Evolutionary conservation across 2,329 filamentous ascomycete species (phyloP), one percentile per base, ranked within the genome.

Genomic region (Fusarium kyushuense): DNA sequence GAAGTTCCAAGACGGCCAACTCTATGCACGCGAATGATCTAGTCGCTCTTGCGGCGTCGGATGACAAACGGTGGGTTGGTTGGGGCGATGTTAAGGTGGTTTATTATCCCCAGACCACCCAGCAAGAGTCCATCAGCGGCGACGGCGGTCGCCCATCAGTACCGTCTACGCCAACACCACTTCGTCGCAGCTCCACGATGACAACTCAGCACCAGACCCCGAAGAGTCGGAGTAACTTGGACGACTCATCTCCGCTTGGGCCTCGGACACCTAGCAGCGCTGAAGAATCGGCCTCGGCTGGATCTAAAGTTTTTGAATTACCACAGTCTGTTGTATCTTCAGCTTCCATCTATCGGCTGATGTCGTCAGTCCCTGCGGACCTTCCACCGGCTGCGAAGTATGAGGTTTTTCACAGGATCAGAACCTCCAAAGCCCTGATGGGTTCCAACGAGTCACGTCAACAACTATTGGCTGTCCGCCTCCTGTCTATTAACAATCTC

Each of bases 401-500:
- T 75, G 96, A 98, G 69, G 84, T 95, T 35, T 87, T 99, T 42
- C 90, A 95, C 71, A 91, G 93, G 55, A 80, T 97, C 23, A 90
- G 96, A 60, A 88, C 92, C 58, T 92, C 94, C n/a, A 92, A 94
- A 77, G 93, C 93, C 16, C 84, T 99, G 58, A 83, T 88, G 32
- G 86, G 84, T 2, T 90, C 91, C 1, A 77, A 84, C 14, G 84
- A 89, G 60, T 87, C 87, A 23, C 88, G 94, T 43, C 91, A 93
- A 75, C 86, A 92, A 71, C 89, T 95, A 17, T 84, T 99, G 48
- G 89, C 91, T 35, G 89, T 95, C 54, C 91, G 95, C 32, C 83
- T 98, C 36, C 84, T 99, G 41, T 94, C 95, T 16, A 90, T 98
- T 62, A 92, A 92, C 25, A 99, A 98, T 73, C 79, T 99, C 65